These are phyloP conservation scores for Chrysanthemum seticuspe DNA, from an alignment of 129 eudicot genomes.

Conservation along the genomic window DNA sequence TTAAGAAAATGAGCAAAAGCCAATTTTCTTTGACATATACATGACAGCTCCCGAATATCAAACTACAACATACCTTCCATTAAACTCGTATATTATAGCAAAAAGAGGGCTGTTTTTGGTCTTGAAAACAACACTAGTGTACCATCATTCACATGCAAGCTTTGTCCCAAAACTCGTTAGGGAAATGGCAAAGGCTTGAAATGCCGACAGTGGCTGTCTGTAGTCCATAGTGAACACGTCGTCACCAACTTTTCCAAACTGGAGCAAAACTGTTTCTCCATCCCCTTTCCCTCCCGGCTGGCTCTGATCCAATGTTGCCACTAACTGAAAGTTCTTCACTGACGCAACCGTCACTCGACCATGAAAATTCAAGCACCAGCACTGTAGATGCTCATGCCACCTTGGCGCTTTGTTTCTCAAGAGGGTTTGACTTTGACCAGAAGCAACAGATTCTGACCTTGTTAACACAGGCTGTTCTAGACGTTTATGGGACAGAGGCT, in stretches of 20 bases:
- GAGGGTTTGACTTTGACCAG: conserved; percentile 31
- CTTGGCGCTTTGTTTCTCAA: conserved; percentile 91
- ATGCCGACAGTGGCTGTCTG: conserved; percentile 86
- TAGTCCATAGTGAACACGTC: conserved; percentile 90
- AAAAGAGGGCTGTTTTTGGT: too few relatives aligned
- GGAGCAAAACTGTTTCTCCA: conserved; percentile 84
- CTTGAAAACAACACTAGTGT: too few relatives aligned
- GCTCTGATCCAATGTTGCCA: conserved; percentile 75
- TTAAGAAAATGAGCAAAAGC: too few relatives aligned
- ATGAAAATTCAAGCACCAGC: conserved; percentile 97
- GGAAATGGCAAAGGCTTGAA: conserved; percentile 94
- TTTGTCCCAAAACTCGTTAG: conserved; percentile 93
- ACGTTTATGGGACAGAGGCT: conserved; percentile 16
- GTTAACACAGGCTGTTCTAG: conserved; percentile 26
- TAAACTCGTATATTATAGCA: too few relatives aligned
- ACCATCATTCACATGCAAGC: conserved; percentile 80
- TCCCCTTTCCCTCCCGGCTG: conserved; percentile 88
- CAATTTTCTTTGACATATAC: too few relatives aligned
- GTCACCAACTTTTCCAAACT: conserved; percentile 91
- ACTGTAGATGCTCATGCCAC: conserved; percentile 94
- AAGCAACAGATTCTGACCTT: conserved; percentile 23
- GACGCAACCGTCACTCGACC: conserved; percentile 97
- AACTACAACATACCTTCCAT: too few relatives aligned
- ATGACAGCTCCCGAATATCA: too few relatives aligned
- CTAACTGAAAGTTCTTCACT: conserved; percentile 92